Evolutionary conservation across 371 early-diverging fungal genomes (phyloP), one percentile per base, ranked within the genome.

Genomic region (Lichtheimia corymbifera): DNA sequence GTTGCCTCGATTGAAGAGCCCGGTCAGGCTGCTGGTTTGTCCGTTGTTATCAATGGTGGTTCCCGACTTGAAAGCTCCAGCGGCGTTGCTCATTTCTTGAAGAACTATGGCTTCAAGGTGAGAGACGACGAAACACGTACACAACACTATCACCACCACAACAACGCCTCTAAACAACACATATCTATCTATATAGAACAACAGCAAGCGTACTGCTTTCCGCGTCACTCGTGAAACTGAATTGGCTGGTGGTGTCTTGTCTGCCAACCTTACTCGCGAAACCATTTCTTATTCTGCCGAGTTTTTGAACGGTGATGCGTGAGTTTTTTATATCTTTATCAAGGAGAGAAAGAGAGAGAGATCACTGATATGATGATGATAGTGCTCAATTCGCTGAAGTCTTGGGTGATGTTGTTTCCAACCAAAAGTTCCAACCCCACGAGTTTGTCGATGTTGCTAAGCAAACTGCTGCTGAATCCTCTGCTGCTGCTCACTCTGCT

Each of bases 91-190:
- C 96, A 96, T 80, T 91, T 86, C 63, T 84, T 94, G 70, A 96
- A 97, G 89, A 91, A 87, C 76, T 90, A 90, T 64, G 90, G 94
- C 42, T 91, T 96, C 86, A 92, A 94, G 91, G 96, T 93, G 83
- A 65, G 83, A 65, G 53, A 30, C 53, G 4, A 27, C 13, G 45
- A 45, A 5, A 45, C 45, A 4, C 28, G 7, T 28, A 5, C 35
- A 35, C 11, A 35, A 35, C 47, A 17, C 1, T 17, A n/a, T 11
- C 5, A n/a, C 18, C 2, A 5, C 1, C 0, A 47, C 15, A 45
- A 45, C 45, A 45, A 47, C 47, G 22, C 14, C n/a, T 20, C 41
- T 56, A 53, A 6, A 11, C 6, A 50, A 25, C 6, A 1, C 13
- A 53, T 25, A 55, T 12, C 2, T 14, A 40, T 35, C 12, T 18